Evolutionary conservation across 2,329 filamentous ascomycete genomes (phyloP), one percentile per base, ranked within the genome.

Genomic region (Phyllachora maydis): DNA sequence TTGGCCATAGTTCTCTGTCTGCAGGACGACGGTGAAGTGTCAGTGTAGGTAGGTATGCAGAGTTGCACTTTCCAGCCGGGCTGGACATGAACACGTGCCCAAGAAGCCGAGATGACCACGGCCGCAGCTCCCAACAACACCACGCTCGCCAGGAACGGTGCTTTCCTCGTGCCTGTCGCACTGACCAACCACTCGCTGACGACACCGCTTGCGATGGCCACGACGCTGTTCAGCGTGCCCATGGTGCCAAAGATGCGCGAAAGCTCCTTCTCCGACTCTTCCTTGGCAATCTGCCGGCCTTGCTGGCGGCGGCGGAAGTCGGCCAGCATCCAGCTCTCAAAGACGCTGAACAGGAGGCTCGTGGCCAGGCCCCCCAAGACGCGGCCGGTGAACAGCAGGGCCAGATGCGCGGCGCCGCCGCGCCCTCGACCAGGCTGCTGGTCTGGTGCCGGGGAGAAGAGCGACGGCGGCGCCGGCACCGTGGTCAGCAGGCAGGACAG

Each of bases 241-340:
- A 59, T 56, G 11, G 46, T 32, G 8, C 56, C 59, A 38, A 65
- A 64, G 25, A 59, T 52, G 16, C 45, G 46, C 27, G 53, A 52
- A 23, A 67, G 39, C 16, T 50, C 49, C n/a, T n/a, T n/a, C n/a
- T n/a, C n/a, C n/a, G n/a, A n/a, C n/a, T n/a, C n/a, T n/a, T n/a
- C n/a, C n/a, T n/a, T n/a, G 11, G 42, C 40, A 3, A 50, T 53
- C 12, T 37, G 40, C 8, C 46, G 40, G 14, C 46, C 46, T 15
- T 59, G 35, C 18, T 46, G 42, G 19, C 52, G 43, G 25, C 44
- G 43, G 28, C 57, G 50, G 30, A 55, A 63, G 31, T 65, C 60
- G 4, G 57, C 53, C 14, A 69, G 54, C 48, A 69, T 60, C 63
- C 64, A 70, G 33, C 57, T 62, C 38, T 70, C 63, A 31, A 68